Percentiles rank a stretch among this genome's conserved stretches.
phyloP scores from a whole-genome alignment of 352 stramenopile species.

The Phytophthora ramorum region DNA sequence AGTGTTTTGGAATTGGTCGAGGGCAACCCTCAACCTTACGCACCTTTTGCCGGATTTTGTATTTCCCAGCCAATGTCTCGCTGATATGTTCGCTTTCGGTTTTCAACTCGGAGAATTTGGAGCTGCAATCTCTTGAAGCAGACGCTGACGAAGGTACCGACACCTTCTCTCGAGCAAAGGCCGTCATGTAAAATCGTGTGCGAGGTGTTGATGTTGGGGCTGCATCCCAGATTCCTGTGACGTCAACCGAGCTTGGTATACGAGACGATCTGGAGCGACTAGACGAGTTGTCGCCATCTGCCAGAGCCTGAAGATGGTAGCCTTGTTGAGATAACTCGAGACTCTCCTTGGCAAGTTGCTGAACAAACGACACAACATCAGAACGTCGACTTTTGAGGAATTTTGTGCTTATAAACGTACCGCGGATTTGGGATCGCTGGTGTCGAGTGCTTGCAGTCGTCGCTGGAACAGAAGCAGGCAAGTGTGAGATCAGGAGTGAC shows the following conservation, averaged over 20 bases:
- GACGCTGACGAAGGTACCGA: slow-evolving; percentile 3
- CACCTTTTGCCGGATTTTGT: slow-evolving; percentile 59
- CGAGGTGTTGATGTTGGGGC: slow-evolving; percentile 15
- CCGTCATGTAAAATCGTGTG: slow-evolving; percentile 51
- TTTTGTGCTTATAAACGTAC: slow-evolving; percentile 11
- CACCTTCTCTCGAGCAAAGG: slow-evolving; percentile 36
- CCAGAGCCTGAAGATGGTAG: slow-evolving; percentile 56
- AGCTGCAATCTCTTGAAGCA: slow-evolving; percentile 13
- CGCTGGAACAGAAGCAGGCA: slow-evolving; percentile 13
- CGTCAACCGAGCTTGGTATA: slow-evolving; percentile 24
- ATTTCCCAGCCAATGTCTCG: slow-evolving; percentile 44
- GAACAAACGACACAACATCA: not conserved
- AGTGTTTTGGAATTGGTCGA: slow-evolving; percentile 5
- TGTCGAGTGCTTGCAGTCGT: slow-evolving; percentile 24
- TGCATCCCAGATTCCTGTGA: slow-evolving; percentile 6
- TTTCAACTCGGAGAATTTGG: slow-evolving; percentile 44
- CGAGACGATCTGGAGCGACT: slow-evolving; percentile 24
- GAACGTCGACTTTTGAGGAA: not conserved
- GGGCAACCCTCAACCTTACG: not conserved
- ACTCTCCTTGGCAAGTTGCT: slow-evolving; percentile 51
- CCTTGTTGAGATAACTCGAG: slow-evolving; percentile 58
- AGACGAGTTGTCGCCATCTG: slow-evolving; percentile 25
- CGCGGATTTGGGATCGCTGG: slow-evolving; percentile 18
- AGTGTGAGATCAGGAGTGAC: not conserved
- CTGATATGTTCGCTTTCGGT: slow-evolving; percentile 36